A percentile compares a stretch with the other conserved stretches of the same genome.
Conservation (phyloP, 2,329 filamentous ascomycete species). For the Zasmidium citrigriseum region DNA sequence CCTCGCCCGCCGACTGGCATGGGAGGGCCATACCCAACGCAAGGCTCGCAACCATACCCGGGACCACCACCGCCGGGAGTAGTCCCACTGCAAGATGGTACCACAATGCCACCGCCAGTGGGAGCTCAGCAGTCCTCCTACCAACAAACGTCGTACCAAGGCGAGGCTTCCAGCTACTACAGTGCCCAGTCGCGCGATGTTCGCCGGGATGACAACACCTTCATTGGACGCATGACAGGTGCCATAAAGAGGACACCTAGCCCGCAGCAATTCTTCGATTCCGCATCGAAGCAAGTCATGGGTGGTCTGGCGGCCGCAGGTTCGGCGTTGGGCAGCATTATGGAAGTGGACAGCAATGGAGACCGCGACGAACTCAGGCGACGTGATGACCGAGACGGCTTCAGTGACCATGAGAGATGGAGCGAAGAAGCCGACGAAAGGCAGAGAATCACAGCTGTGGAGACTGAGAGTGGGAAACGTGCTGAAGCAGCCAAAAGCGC, state of each 20-base stretch:
- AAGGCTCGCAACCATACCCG: conserved; percentile 28
- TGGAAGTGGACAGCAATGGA: conserved; percentile 79
- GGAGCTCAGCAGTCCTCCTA: conserved; percentile 18
- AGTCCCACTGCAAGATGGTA: conserved; percentile 26
- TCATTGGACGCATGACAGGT: conserved; percentile 66
- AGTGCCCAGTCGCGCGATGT: conserved; percentile 14
- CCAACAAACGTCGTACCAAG: conserved; percentile 15
- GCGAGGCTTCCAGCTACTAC: conserved; percentile 34
- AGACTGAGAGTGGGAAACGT: conserved; percentile 27
- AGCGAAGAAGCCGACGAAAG: conserved; percentile 82
- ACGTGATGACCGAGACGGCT: conserved; percentile 31
- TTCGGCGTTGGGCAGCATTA: conserved; percentile 76
- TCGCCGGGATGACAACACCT: conserved; percentile 25
- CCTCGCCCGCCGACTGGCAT: conserved; percentile 29
- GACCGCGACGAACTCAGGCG: conserved; percentile 45
- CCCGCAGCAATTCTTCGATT: conserved; percentile 85
- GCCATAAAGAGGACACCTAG: conserved; percentile 80
- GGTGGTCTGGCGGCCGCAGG: conserved; percentile 82
- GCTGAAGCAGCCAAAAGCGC: conserved; percentile 19
- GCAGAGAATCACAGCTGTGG: conserved; percentile 25
- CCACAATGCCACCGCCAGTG: conserved; percentile 26
- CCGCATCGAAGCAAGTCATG: conserved; percentile 76
- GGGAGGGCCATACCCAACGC: conserved; percentile 22
- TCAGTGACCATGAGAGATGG: conserved; percentile 81
- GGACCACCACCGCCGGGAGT: conserved; percentile 17